Evolutionary conservation across 1,139 yeast genomes (phyloP).

Genomic region (Sugiyamaella neomexicana): DNA sequence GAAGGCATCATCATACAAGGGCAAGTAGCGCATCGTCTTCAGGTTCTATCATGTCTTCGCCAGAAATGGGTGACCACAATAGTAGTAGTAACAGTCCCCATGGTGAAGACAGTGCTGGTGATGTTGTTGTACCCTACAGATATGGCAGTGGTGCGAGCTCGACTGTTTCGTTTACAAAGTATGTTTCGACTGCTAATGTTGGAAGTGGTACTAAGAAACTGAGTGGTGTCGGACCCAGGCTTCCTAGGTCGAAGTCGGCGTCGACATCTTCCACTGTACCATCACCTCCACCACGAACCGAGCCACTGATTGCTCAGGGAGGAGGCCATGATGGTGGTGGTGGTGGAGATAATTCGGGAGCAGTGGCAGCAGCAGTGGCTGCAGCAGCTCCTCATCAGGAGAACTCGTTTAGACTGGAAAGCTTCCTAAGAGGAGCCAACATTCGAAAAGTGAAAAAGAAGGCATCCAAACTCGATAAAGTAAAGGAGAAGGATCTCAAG

Average conservation of each 20-base stretch:
- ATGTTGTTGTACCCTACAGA: background rate
- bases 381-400: slow-evolving; percentile 26
- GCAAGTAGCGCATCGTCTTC: slow-evolving; percentile 8
- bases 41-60: background rate
- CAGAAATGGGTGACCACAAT: background rate
- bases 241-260: slow-evolving; percentile 7
- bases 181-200: background rate
- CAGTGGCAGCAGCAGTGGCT: background rate
- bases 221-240: slow-evolving; percentile 14
- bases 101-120: background rate
- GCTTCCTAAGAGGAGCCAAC: slow-evolving; percentile 36
- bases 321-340: background rate
- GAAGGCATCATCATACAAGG: slow-evolving; percentile 7
- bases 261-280: background rate
- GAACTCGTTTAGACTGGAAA: slow-evolving; percentile 38
- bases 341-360: background rate
- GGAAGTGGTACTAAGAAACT: background rate
- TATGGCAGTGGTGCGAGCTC: slow-evolving; percentile 1
- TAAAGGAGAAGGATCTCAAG: slow-evolving; percentile 15
- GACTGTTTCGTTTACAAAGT: slow-evolving; percentile 7
- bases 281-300: slow-evolving; percentile 1
- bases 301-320: background rate
- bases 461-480: slow-evolving; percentile 22
- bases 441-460: slow-evolving; percentile 32
- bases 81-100: background rate